These are phyloP conservation scores for Diaporthe sp. DNA, from an alignment of 2,329 filamentous ascomycete genomes.

Conservation along the genomic window DNA sequence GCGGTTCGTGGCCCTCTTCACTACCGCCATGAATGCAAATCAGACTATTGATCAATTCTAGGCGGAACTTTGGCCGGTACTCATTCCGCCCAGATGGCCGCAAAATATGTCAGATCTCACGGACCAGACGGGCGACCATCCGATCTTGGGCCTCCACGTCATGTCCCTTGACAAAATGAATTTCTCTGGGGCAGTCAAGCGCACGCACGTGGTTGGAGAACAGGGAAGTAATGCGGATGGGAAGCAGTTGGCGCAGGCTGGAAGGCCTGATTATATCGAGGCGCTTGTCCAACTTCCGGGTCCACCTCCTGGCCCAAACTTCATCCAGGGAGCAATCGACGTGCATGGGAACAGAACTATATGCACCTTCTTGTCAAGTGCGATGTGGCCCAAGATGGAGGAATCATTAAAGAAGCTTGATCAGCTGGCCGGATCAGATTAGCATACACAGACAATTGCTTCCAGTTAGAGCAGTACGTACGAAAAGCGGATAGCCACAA, in stretches of 20 bases:
- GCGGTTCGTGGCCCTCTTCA: not conserved
- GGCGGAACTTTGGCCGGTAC: not conserved
- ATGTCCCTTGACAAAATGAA: not conserved
- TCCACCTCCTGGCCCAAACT: not conserved
- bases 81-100: not conserved
- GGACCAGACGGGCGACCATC: not conserved
- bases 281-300: not conserved
- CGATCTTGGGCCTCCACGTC: not conserved
- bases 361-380: not conserved
- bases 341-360: not conserved
- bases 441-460: not conserved
- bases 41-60: not conserved
- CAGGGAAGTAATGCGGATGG: no score
- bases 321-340: not conserved
- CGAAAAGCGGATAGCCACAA: not conserved
- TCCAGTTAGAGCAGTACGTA: not conserved
- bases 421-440: not conserved
- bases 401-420: not conserved
- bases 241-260: no score
- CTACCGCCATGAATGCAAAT: no score
- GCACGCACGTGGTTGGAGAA: not conserved
- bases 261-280: not conserved
- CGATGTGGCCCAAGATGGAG: not conserved
- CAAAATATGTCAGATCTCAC: not conserved
- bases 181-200: not conserved